Conservation (phyloP, 2,329 filamentous ascomycete species). For the Niveomyces coronatus region DNA sequence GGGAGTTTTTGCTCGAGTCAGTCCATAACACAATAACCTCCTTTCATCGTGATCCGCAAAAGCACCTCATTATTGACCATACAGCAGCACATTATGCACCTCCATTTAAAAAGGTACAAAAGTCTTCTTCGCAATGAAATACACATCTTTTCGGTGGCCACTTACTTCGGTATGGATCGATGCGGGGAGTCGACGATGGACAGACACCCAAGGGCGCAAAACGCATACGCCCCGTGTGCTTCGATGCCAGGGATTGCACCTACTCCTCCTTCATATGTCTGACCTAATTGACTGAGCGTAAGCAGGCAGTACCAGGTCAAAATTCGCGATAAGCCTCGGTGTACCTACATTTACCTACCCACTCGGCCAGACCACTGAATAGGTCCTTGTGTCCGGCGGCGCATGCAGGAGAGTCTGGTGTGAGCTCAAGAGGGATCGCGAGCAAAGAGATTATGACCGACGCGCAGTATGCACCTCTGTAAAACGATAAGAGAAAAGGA, state of each 20-base stretch:
- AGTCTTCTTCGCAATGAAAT: too few relatives aligned
- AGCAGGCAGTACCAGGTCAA: neutral
- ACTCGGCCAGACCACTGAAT: slow-evolving; percentile 64
- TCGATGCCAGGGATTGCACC: slow-evolving; percentile 76
- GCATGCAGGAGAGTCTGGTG: slow-evolving; percentile 58
- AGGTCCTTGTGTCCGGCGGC: slow-evolving; percentile 53
- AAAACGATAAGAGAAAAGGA: slow-evolving; percentile 10
- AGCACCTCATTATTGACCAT: too few relatives aligned
- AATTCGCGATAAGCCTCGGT: slow-evolving; percentile 1
- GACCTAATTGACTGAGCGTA: slow-evolving; percentile 40
- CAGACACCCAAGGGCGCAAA: slow-evolving; percentile 84
- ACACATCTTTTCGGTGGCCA: too few relatives aligned
- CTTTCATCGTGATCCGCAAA: too few relatives aligned
- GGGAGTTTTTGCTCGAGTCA: slow-evolving; percentile 15
- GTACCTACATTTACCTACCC: slow-evolving; percentile 66
- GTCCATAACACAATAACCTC: neutral
- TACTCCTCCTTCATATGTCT: slow-evolving; percentile 93
- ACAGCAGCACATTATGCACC: slow-evolving; percentile 2
- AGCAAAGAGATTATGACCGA: slow-evolving; percentile 75
- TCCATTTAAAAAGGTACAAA: too few relatives aligned
- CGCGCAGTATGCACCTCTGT: slow-evolving; percentile 83
- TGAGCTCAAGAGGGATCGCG: slow-evolving; percentile 70
- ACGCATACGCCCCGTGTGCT: slow-evolving; percentile 93
- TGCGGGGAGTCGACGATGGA: slow-evolving; percentile 75
- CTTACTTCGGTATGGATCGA: slow-evolving; percentile 61